phyloP scores from a whole-genome alignment of 768 basidiomycete species.

The Mrakia frigida region DNA sequence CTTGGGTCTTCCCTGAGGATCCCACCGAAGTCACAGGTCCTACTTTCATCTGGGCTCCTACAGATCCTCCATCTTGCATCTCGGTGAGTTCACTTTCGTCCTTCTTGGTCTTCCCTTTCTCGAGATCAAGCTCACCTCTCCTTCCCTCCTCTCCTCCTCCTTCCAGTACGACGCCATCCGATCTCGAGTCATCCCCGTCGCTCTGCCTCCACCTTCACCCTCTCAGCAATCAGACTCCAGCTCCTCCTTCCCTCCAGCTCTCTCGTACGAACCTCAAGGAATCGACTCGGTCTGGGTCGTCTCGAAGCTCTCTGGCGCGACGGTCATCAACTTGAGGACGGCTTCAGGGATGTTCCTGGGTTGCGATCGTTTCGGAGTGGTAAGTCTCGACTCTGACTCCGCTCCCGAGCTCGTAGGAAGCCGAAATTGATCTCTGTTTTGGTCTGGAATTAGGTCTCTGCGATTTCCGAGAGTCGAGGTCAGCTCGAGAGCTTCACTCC shows the following conservation, averaged over 20 bases:
- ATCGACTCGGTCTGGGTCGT: constrained; percentile 88
- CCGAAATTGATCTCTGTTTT: background rate
- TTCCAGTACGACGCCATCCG: constrained; percentile 28
- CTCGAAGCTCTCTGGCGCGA: constrained; percentile 75
- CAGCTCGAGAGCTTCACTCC: constrained; percentile 94
- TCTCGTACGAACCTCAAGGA: constrained; percentile 56
- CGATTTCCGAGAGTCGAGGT: constrained; percentile 65
- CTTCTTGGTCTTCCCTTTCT: background rate
- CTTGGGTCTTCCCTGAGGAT: constrained; percentile 31
- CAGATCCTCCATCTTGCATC: constrained; percentile 30
- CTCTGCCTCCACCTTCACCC: constrained; percentile 22
- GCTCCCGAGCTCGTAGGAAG: background rate
- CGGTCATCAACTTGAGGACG: constrained; percentile 78
- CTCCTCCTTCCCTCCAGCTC: constrained; percentile 15
- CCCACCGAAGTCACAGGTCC: constrained; percentile 30
- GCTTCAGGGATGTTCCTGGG: constrained; percentile 77
- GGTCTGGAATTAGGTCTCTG: constrained; percentile 4
- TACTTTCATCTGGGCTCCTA: constrained; percentile 32
- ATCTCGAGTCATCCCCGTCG: constrained; percentile 23
- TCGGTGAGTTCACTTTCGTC: constrained; percentile 3
- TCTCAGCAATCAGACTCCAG: background rate
- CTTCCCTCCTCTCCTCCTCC: background rate
- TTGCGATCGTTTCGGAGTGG: constrained; percentile 76
- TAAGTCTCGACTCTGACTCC: constrained; percentile 60
- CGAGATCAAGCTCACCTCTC: background rate